phyloP scores from a whole-genome alignment of 1,139 yeast species.

The Yamadazyma membranifaciens region DNA sequence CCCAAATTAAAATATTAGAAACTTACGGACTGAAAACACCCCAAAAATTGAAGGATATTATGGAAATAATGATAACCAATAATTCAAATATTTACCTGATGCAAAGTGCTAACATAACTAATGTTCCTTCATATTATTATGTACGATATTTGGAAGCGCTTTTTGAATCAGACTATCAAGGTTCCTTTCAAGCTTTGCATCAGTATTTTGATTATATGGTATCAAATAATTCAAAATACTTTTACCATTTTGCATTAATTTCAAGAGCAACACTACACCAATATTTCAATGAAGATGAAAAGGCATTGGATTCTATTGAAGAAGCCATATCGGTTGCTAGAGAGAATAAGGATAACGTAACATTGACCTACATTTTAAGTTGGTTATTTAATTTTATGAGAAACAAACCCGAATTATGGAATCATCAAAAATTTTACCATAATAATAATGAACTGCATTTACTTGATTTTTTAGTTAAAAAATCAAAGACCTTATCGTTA shows the following conservation, averaged over 20 bases:
- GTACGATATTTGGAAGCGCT: slow-evolving; percentile 64
- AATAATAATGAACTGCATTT: slow-evolving; percentile 55
- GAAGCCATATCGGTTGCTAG: slow-evolving; percentile 89
- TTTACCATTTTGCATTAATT: slow-evolving; percentile 79
- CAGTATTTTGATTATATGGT: slow-evolving; percentile 86
- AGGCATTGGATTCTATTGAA: slow-evolving; percentile 77
- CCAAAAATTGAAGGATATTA: slow-evolving; percentile 37
- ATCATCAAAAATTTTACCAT: slow-evolving; percentile 37
- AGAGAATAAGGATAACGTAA: slow-evolving; percentile 73
- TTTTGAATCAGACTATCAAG: slow-evolving; percentile 64
- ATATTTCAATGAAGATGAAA: slow-evolving; percentile 68
- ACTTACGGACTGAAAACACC: slow-evolving; percentile 55
- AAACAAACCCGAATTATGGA: slow-evolving; percentile 60
- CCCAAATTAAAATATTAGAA: slow-evolving; percentile 58
- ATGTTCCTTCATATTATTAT: slow-evolving; percentile 63
- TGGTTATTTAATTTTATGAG: slow-evolving; percentile 77
- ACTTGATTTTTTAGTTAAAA: slow-evolving; percentile 58
- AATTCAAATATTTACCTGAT: slow-evolving; percentile 40
- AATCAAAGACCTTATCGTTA: slow-evolving; percentile 52
- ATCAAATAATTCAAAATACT: slow-evolving; percentile 60
- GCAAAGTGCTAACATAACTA: slow-evolving; percentile 46
- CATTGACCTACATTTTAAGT: slow-evolving; percentile 72
- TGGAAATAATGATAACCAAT: slow-evolving; percentile 44
- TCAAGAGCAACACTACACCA: slow-evolving; percentile 79
- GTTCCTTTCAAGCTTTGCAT: slow-evolving; percentile 70